These are phyloP conservation scores for Penicillium herquei DNA, from an alignment of 495 filamentous ascomycete species.

Conservation along the genomic window DNA sequence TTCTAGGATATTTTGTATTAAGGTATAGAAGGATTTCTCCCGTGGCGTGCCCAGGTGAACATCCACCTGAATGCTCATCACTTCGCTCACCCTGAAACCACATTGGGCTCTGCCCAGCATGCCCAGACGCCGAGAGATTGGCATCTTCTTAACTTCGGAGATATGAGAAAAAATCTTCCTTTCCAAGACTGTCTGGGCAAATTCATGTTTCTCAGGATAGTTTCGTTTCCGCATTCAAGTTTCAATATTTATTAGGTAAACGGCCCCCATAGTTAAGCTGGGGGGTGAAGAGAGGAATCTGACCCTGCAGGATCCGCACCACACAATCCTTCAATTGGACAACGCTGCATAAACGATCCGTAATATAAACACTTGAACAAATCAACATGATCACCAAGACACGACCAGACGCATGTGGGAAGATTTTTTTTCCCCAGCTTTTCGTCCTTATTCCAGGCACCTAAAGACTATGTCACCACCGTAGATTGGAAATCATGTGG, in stretches of 20 bases:
- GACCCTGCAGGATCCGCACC: not conserved
- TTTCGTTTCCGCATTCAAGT: not conserved
- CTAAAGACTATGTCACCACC: not conserved
- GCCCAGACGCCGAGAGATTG: constrained; percentile 39
- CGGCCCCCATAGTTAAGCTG: not conserved
- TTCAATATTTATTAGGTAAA: constrained; percentile 27
- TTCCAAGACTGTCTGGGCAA: not conserved
- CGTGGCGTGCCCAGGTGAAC: not conserved
- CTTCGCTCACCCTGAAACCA: not conserved
- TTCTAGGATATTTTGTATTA: constrained; percentile 1
- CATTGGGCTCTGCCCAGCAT: constrained; percentile 20
- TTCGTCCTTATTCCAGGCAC: too few species aligned
- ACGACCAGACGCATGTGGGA: too few species aligned
- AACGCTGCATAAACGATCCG: not conserved
- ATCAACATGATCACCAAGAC: not conserved
- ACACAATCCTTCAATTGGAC: not conserved
- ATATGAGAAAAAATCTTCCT: constrained; percentile 6
- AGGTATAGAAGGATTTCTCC: not conserved
- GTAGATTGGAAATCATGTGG: not conserved
- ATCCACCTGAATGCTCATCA: not conserved
- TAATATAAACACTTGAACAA: not conserved
- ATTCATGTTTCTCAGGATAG: constrained; percentile 3
- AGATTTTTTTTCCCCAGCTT: too few species aligned
- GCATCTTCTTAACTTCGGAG: constrained; percentile 18
- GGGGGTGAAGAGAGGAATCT: not conserved